phyloP scores from a whole-genome alignment of 1,284 basidiomycete genomes.

The Marasmius oreades region DNA sequence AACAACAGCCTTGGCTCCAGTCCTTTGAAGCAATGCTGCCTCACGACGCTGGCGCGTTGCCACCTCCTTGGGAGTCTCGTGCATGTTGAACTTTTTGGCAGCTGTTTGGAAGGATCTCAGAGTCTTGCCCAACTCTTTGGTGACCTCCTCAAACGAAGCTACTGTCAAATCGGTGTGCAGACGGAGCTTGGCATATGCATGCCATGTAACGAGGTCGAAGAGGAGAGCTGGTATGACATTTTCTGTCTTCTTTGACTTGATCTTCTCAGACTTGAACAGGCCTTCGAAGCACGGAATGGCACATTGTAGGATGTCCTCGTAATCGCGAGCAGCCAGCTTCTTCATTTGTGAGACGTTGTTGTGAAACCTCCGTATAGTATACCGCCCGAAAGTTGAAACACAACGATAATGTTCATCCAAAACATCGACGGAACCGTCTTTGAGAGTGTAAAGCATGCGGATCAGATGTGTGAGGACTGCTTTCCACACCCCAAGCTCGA shows the following conservation, averaged over 20 bases:
- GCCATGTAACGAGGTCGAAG: constrained; percentile 14
- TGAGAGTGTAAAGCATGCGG: constrained; percentile 15
- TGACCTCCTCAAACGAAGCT: no score
- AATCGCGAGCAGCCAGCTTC: constrained; percentile 29
- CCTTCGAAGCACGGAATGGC: constrained; percentile 23
- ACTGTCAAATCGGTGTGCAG: no score
- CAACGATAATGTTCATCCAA: constrained; percentile 7
- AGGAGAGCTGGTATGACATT: no score
- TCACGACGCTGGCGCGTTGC: not conserved
- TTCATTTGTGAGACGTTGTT: no score
- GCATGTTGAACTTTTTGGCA: constrained; percentile 21
- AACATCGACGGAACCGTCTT: not conserved
- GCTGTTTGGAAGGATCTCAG: no score
- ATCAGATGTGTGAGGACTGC: constrained; percentile 21
- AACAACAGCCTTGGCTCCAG: not conserved
- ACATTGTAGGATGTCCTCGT: constrained; percentile 31
- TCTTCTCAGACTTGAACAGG: constrained; percentile 14
- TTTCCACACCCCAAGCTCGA: constrained; percentile 27
- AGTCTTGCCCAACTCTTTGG: no score
- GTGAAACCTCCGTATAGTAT: constrained; percentile 27
- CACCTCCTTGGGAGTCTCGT: constrained; percentile 10
- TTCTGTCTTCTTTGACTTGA: constrained; percentile 12
- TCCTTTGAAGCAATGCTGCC: not conserved
- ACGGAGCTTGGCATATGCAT: no score
- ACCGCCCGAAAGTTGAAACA: constrained; percentile 19